Evolutionary conservation across 2,329 filamentous ascomycete species (phyloP).

Genomic region (Neopestalotiopsis sp.): DNA sequence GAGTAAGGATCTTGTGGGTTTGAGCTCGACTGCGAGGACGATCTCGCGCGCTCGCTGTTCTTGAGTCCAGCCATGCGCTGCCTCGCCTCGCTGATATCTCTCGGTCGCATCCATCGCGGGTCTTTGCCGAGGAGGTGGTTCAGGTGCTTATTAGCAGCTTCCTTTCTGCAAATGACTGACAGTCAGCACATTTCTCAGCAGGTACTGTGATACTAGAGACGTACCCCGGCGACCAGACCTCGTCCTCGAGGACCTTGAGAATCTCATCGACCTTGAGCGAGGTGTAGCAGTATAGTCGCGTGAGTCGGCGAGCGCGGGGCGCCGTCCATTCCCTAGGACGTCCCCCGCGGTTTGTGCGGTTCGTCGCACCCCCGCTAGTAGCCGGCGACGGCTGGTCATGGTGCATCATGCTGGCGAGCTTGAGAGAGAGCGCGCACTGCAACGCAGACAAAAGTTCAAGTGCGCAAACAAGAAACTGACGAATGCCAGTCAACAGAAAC

Average conservation of each 20-base stretch:
- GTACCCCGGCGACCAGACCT: constrained; percentile 53
- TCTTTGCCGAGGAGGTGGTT: constrained; percentile 63
- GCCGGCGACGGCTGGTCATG: constrained; percentile 15
- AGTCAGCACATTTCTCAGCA: constrained; percentile 20
- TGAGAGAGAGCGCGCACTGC: neutral
- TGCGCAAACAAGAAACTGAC: neutral
- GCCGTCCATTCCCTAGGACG: constrained; percentile 63
- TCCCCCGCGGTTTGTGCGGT: constrained; percentile 43
- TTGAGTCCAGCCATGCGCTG: constrained; percentile 49
- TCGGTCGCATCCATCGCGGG: constrained; percentile 62
- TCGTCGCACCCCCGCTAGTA: constrained; percentile 24
- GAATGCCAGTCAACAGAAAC: neutral
- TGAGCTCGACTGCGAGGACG: constrained; percentile 21
- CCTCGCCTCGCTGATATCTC: constrained; percentile 55
- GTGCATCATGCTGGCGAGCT: constrained; percentile 5
- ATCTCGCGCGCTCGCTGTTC: constrained; percentile 40
- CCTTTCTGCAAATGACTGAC: constrained; percentile 46
- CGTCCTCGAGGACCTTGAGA: constrained; percentile 51
- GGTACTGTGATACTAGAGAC: constrained; percentile 24
- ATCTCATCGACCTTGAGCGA: constrained; percentile 58
- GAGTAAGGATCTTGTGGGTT: neutral
- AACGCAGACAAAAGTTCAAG: neutral
- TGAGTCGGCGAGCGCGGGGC: constrained; percentile 57
- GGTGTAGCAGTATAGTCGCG: constrained; percentile 63
- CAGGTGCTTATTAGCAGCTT: constrained; percentile 65